Percentiles rank a stretch among this genome's conserved stretches.
Conservation (phyloP, 2,329 filamentous ascomycete species). For the Diplodia mutila region DNA sequence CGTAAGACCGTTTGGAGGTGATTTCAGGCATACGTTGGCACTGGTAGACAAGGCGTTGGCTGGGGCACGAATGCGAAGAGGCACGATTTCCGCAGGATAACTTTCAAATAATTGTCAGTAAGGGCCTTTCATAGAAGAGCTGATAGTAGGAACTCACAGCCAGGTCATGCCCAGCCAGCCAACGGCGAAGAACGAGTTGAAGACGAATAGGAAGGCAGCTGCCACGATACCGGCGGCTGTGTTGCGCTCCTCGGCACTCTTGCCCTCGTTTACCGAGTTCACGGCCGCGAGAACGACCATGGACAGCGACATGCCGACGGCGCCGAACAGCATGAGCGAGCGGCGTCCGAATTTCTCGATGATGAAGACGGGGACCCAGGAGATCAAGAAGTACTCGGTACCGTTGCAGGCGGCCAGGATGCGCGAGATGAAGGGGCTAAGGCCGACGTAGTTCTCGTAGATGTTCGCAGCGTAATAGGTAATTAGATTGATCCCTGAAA, state of each 20-base stretch:
- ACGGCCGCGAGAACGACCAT: constrained; percentile 43
- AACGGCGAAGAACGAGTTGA: constrained; percentile 88
- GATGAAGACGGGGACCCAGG: constrained; percentile 48
- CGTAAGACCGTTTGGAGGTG: constrained; percentile 44
- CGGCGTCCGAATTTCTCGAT: constrained; percentile 45
- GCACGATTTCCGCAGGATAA: constrained; percentile 76
- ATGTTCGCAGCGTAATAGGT: constrained; percentile 42
- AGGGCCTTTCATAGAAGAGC: constrained; percentile 5
- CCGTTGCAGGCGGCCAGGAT: constrained; percentile 47
- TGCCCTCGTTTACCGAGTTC: constrained; percentile 33
- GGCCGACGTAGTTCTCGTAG: constrained; percentile 47
- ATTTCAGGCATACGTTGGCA: constrained; percentile 70
- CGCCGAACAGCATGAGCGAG: constrained; percentile 45
- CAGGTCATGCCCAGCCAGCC: constrained; percentile 78
- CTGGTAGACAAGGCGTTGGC: constrained; percentile 87
- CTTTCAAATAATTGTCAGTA: constrained; percentile 29
- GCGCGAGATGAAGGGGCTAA: constrained; percentile 40
- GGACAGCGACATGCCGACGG: constrained; percentile 40
- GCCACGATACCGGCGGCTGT: constrained; percentile 31
- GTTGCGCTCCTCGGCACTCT: constrained; percentile 20
- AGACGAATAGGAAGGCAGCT: constrained; percentile 87
- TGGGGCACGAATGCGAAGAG: constrained; percentile 82
- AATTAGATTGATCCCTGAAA: constrained; percentile 41
- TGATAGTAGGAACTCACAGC: constrained; percentile 25
- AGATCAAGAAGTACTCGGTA: constrained; percentile 48